Evolutionary conservation across 2,329 filamentous ascomycete species (phyloP).

Genomic region (Fusarium verticillioides): DNA sequence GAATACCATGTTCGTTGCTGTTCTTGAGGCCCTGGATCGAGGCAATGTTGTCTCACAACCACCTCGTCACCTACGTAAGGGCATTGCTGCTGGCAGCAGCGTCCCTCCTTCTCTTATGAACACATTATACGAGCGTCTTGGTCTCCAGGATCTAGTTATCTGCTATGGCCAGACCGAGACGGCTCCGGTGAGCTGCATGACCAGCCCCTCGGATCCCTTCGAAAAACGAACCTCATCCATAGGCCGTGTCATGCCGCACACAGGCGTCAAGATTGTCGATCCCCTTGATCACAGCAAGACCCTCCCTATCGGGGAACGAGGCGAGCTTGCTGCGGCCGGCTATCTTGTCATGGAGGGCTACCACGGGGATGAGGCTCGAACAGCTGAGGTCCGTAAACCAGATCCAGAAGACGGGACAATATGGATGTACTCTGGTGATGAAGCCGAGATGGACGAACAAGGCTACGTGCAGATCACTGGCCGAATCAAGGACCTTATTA

Average conservation of each 20-base stretch:
- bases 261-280: slow-evolving; percentile 79
- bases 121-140: slow-evolving; percentile 76
- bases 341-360: slow-evolving; percentile 94
- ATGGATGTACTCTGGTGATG: slow-evolving; percentile 96
- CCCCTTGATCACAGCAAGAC: slow-evolving; percentile 67
- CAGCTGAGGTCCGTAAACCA: slow-evolving; percentile 69
- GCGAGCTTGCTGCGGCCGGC: slow-evolving; percentile 85
- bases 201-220: slow-evolving; percentile 78
- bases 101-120: slow-evolving; percentile 86
- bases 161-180: slow-evolving; percentile 99
- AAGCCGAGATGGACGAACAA: slow-evolving; percentile 83
- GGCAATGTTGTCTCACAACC: slow-evolving; percentile 43
- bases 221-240: slow-evolving; percentile 79
- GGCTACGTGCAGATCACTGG: slow-evolving; percentile 92
- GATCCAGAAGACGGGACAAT: slow-evolving; percentile 63
- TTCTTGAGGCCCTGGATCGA: slow-evolving; percentile 78
- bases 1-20: slow-evolving; percentile 91
- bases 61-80: slow-evolving; percentile 73
- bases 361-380: slow-evolving; percentile 78
- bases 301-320: slow-evolving; percentile 72
- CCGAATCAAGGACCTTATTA: slow-evolving; percentile 94
- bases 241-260: slow-evolving; percentile 86
- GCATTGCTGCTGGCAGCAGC: slow-evolving; percentile 89
- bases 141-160: slow-evolving; percentile 85
- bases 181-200: slow-evolving; percentile 82